Conservation (phyloP, 2,329 filamentous ascomycete species). For the Aspergillus phoenicis region DNA sequence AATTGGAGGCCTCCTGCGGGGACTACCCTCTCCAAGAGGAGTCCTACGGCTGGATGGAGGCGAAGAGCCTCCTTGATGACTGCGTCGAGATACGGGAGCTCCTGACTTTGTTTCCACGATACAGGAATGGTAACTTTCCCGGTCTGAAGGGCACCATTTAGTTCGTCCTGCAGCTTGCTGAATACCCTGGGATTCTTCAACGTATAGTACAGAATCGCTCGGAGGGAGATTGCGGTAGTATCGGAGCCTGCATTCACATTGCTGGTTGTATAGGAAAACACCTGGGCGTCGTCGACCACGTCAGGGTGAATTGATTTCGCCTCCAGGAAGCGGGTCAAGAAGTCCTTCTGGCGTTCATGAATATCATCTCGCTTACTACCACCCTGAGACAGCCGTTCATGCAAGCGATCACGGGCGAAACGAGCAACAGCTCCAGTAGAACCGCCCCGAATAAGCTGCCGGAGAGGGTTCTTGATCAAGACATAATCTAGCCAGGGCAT, state of each 20-base stretch:
- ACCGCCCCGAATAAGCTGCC: conserved; percentile 19
- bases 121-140: conserved; percentile 21
- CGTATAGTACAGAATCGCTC: conserved; percentile 34
- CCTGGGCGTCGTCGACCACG: conserved; percentile 27
- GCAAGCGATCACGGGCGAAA: conserved; percentile 25
- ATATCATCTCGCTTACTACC: not conserved
- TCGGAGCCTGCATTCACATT: conserved; percentile 38
- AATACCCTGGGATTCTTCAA: conserved; percentile 26
- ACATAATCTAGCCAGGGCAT: conserved; percentile 42
- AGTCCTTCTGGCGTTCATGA: not conserved
- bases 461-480: conserved; percentile 38
- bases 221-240: conserved; percentile 35
- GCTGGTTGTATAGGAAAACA: conserved; percentile 30
- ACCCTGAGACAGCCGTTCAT: conserved; percentile 20
- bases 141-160: conserved; percentile 42
- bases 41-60: conserved; percentile 28
- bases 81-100: conserved; percentile 33
- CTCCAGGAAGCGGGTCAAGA: conserved; percentile 24
- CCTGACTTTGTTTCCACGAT: conserved; percentile 30
- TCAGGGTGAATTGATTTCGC: conserved; percentile 10
- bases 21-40: conserved; percentile 29
- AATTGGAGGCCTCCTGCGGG: conserved; percentile 26
- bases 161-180: conserved; percentile 51
- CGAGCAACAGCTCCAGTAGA: conserved; percentile 26
- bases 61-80: conserved; percentile 34